Percentiles rank a stretch among this genome's conserved stretches.
Conservation (phyloP, 176 grass and related monocot genomes). For the Stipa capillata region DNA sequence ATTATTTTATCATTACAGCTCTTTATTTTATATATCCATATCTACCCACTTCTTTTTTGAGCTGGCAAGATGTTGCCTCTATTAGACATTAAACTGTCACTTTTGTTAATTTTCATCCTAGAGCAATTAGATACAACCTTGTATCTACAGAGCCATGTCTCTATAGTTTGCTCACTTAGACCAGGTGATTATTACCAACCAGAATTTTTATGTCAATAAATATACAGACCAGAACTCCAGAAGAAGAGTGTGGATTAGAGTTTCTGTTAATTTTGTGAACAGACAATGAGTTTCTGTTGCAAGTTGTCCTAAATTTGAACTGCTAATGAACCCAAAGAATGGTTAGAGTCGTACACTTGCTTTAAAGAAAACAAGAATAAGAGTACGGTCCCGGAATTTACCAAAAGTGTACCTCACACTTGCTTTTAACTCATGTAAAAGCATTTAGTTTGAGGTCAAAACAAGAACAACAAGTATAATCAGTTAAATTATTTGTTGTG, state of each 20-base stretch:
- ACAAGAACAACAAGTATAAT: neutral
- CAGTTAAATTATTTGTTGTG: neutral
- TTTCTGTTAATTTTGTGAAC: neutral
- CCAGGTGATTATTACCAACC: neutral
- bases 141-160: neutral
- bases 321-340: neutral
- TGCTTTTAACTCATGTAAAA: neutral
- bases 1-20: neutral
- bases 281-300: neutral
- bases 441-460: neutral
- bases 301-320: neutral
- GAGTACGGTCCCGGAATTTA: neutral
- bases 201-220: neutral
- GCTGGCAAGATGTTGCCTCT: neutral
- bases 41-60: neutral
- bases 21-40: neutral
- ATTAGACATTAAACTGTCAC: neutral
- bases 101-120: neutral
- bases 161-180: neutral
- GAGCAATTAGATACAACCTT: neutral
- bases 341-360: neutral
- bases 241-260: neutral
- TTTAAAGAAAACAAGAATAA: neutral
- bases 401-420: neutral
- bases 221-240: neutral